Percentiles rank a stretch among this genome's conserved stretches.
These are phyloP conservation scores for Lasiosphaeriaceae sp. DNA, from an alignment of 495 filamentous ascomycete genomes.

Conservation along the genomic window DNA sequence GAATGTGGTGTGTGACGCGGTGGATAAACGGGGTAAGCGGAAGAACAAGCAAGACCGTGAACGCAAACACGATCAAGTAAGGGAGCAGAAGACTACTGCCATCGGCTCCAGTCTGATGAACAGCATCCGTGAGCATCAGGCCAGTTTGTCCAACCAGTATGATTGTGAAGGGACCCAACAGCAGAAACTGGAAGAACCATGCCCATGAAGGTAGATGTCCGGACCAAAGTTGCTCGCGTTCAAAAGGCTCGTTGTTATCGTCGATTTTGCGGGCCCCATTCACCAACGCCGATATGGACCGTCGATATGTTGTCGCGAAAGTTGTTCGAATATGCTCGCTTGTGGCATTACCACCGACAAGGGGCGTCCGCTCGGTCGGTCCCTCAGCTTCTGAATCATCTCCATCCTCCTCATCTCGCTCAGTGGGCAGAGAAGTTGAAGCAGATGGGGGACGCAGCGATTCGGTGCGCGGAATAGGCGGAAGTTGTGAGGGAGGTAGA, in stretches of 20 bases:
- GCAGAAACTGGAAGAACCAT: slow-evolving; percentile 82
- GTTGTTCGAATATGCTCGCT: slow-evolving; percentile 55
- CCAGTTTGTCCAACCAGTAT: slow-evolving; percentile 70
- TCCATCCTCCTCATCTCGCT: slow-evolving; percentile 31
- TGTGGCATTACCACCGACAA: slow-evolving; percentile 48
- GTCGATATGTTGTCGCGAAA: slow-evolving; percentile 65
- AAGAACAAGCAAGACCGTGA: slow-evolving; percentile 69
- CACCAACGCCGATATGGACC: slow-evolving; percentile 40
- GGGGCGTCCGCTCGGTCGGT: slow-evolving; percentile 74
- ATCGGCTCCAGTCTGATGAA: slow-evolving; percentile 78
- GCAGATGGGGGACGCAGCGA: slow-evolving; percentile 10
- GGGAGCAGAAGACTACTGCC: slow-evolving; percentile 62
- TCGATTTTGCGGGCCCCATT: slow-evolving; percentile 27
- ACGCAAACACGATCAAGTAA: slow-evolving; percentile 63
- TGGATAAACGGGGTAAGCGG: slow-evolving; percentile 83
- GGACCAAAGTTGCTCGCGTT: slow-evolving; percentile 84
- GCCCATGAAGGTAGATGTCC: slow-evolving; percentile 71
- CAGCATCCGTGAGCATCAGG: slow-evolving; percentile 65
- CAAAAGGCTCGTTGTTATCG: slow-evolving; percentile 48
- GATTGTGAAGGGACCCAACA: slow-evolving; percentile 72
- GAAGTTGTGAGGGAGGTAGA: slow-evolving; percentile 19
- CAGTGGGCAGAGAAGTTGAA: slow-evolving; percentile 1
- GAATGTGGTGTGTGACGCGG: slow-evolving; percentile 78
- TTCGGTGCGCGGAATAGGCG: slow-evolving; percentile 16
- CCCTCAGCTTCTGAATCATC: slow-evolving; percentile 49